Conservation (phyloP, 352 stramenopile genomes). For the Phytopythium helicoides region DNA sequence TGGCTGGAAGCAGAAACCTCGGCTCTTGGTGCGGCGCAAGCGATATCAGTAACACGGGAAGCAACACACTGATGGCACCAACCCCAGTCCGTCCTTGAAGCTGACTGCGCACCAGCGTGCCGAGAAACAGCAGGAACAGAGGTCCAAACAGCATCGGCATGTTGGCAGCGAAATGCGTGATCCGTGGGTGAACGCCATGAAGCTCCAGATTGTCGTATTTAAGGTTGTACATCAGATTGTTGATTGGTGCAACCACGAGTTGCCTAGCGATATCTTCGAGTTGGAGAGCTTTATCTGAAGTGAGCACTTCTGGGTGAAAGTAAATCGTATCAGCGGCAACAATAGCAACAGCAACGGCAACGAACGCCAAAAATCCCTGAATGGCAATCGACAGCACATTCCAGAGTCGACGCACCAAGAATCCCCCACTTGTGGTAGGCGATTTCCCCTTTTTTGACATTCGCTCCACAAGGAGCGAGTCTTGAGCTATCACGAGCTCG, state of each 20-base stretch:
- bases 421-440: neutral
- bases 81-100: constrained; percentile 5
- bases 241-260: constrained; percentile 63
- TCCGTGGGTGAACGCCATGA: constrained; percentile 89
- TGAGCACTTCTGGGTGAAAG: constrained; percentile 32
- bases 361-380: constrained; percentile 52
- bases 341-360: constrained; percentile 24
- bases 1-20: constrained; percentile 86
- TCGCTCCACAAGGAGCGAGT: constrained; percentile 26
- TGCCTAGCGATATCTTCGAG: constrained; percentile 13
- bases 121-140: constrained; percentile 61
- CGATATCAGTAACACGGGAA: constrained; percentile 82
- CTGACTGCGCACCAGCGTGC: constrained; percentile 20
- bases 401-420: constrained; percentile 16
- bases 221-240: constrained; percentile 93
- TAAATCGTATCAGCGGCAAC: constrained; percentile 60
- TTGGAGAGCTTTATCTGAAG: neutral
- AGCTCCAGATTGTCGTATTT: constrained; percentile 87
- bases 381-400: constrained; percentile 21
- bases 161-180: constrained; percentile 89
- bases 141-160: constrained; percentile 93
- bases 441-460: constrained; percentile 32
- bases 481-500: constrained; percentile 58
- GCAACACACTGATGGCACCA: constrained; percentile 42
- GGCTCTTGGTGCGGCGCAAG: constrained; percentile 94